phyloP scores from a whole-genome alignment of 257 asterid genomes.

The Phtheirospermum japonicum region DNA sequence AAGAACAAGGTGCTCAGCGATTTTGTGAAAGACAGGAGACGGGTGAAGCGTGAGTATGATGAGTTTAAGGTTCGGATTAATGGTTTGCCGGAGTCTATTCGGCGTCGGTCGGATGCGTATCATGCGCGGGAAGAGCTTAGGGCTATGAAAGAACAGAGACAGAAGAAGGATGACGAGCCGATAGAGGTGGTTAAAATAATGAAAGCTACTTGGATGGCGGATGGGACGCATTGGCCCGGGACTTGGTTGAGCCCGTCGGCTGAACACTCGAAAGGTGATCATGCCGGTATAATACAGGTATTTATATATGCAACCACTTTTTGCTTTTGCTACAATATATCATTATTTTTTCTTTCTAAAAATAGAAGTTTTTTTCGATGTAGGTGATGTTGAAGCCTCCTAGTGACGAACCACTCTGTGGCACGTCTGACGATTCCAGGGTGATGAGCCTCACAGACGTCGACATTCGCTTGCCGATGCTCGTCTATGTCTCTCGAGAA shows the following conservation, averaged over 20 bases:
- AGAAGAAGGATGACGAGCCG: conserved; percentile 56
- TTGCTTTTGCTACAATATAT: too few species aligned
- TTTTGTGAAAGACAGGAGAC: conserved; percentile 68
- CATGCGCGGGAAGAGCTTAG: conserved; percentile 73
- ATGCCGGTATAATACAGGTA: conserved; percentile 77
- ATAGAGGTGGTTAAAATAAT: conserved; percentile 48
- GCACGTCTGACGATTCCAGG: conserved; percentile 44
- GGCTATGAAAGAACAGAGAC: conserved; percentile 61
- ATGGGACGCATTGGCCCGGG: conserved; percentile 88
- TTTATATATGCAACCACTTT: not conserved
- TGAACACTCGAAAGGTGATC: conserved; percentile 71
- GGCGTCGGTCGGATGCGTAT: conserved; percentile 67
- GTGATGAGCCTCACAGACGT: conserved; percentile 44
- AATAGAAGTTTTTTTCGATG: too few species aligned
- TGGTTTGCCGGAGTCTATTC: conserved; percentile 60
- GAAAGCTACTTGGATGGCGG: conserved; percentile 85
- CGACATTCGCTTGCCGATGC: conserved; percentile 79
- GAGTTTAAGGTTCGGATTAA: conserved; percentile 77
- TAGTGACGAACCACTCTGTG: conserved; percentile 65
- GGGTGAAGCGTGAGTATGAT: conserved; percentile 73
- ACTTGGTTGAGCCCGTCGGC: conserved; percentile 55
- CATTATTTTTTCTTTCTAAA: too few species aligned
- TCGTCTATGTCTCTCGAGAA: conserved; percentile 77
- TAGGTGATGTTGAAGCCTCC: conserved; percentile 83
- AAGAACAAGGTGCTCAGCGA: conserved; percentile 62